These are phyloP conservation scores for Exophiala dermatitidis DNA, from an alignment of 2,329 filamentous ascomycete genomes.

Conservation along the genomic window DNA sequence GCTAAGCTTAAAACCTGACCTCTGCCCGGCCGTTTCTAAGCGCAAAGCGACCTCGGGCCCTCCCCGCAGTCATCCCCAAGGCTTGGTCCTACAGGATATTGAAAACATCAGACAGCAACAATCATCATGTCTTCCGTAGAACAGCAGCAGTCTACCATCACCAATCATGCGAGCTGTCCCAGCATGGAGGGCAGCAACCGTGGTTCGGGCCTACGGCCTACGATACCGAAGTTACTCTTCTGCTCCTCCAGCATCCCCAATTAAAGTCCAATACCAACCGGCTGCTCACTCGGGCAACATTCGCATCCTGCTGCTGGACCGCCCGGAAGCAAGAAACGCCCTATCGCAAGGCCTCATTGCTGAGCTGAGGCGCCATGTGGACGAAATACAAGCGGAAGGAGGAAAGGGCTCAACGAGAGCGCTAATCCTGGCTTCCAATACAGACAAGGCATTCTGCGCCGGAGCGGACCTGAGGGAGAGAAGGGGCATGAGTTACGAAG, in stretches of 20 bases:
- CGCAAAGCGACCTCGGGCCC: constrained; percentile 1
- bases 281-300: constrained; percentile 77
- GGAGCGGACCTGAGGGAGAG: constrained; percentile 93
- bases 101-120: not conserved
- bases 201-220: not conserved
- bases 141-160: not conserved
- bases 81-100: not conserved
- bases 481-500: constrained; percentile 63
- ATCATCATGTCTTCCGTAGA: not conserved
- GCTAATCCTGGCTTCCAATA: constrained; percentile 72
- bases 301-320: constrained; percentile 79
- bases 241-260: constrained; percentile 20
- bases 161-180: constrained; percentile 17
- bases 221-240: constrained; percentile 12
- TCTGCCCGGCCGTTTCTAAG: too few species aligned
- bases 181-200: constrained; percentile 3
- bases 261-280: constrained; percentile 67
- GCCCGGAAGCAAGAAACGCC: constrained; percentile 79
- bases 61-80: not conserved
- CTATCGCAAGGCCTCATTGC: constrained; percentile 72
- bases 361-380: constrained; percentile 64
- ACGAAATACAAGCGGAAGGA: constrained; percentile 58
- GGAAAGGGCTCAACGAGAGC: constrained; percentile 61
- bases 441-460: constrained; percentile 85
- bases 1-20: too few species aligned